Conservation (phyloP, 2,329 filamentous ascomycete genomes). For the Aspergillus chevalieri region DNA sequence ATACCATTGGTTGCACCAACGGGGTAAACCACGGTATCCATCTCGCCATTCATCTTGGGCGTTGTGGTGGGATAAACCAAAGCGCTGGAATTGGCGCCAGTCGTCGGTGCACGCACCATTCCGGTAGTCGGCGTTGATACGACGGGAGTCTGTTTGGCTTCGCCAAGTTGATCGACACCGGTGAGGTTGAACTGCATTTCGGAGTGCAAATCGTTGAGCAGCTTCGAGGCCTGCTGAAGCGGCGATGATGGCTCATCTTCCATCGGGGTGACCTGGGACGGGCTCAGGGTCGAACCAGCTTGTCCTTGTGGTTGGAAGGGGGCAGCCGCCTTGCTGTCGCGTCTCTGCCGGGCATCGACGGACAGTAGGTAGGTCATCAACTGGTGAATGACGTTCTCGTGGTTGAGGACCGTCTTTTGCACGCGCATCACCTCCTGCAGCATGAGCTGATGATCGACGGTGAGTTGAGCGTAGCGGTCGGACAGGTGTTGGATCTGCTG, state of each 20-base stretch:
- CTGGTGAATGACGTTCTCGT: slow-evolving; percentile 65
- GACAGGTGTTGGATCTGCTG: slow-evolving; percentile 86
- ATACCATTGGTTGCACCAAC: slow-evolving; percentile 88
- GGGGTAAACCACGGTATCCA: slow-evolving; percentile 76
- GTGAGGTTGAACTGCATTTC: slow-evolving; percentile 59
- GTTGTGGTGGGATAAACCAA: slow-evolving; percentile 37
- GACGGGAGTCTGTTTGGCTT: slow-evolving; percentile 51
- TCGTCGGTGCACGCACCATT: slow-evolving; percentile 35
- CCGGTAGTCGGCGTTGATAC: slow-evolving; percentile 52
- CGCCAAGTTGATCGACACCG: slow-evolving; percentile 61
- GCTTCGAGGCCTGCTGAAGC: slow-evolving; percentile 61
- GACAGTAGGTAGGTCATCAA: slow-evolving; percentile 63
- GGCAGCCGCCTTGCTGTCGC: slow-evolving; percentile 49
- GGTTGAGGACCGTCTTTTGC: slow-evolving; percentile 65
- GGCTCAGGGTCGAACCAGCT: slow-evolving; percentile 36
- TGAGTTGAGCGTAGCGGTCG: slow-evolving; percentile 75
- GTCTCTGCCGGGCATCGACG: slow-evolving; percentile 58
- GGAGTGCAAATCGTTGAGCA: slow-evolving; percentile 59
- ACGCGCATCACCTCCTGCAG: slow-evolving; percentile 59
- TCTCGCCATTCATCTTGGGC: slow-evolving; percentile 47
- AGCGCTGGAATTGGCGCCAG: slow-evolving; percentile 42
- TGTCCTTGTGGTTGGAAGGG: slow-evolving; percentile 39
- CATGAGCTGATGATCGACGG: slow-evolving; percentile 58
- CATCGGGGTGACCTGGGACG: slow-evolving; percentile 40
- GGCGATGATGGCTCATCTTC: slow-evolving; percentile 63